These are phyloP conservation scores for Francoa sonchifolia DNA, from an alignment of 441 rosid genomes.

Conservation along the genomic window DNA sequence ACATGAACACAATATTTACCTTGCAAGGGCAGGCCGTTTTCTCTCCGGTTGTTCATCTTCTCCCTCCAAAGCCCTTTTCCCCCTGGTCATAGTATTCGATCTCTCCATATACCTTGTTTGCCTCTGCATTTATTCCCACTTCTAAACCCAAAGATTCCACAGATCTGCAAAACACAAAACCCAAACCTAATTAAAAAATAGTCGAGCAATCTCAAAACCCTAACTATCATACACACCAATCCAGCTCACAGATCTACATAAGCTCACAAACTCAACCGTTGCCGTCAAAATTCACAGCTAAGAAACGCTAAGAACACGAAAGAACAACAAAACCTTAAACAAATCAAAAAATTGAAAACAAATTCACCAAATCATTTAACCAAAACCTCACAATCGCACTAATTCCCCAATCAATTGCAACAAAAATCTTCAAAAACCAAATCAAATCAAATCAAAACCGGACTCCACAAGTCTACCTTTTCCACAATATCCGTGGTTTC, in stretches of 20 bases:
- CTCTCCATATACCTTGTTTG: slow-evolving; percentile 78
- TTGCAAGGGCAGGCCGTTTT: slow-evolving; percentile 89
- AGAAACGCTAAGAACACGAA: too few relatives aligned
- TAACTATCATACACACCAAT: not conserved
- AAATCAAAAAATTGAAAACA: too few relatives aligned
- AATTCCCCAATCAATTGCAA: too few relatives aligned
- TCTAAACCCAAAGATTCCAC: slow-evolving; percentile 24
- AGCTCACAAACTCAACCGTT: not conserved
- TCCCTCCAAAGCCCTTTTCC: slow-evolving; percentile 68
- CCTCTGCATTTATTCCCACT: slow-evolving; percentile 30
- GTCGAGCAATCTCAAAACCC: slow-evolving; percentile 1
- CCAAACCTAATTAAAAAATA: not conserved
- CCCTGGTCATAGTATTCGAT: slow-evolving; percentile 69
- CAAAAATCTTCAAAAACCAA: too few relatives aligned
- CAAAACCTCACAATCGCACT: too few relatives aligned
- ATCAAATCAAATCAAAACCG: too few relatives aligned
- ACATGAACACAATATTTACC: slow-evolving; percentile 21
- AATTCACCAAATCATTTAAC: not conserved
- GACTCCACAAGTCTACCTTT: too few relatives aligned
- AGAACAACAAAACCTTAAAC: too few relatives aligned
- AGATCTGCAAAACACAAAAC: slow-evolving; percentile 36
- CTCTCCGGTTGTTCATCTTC: slow-evolving; percentile 73
- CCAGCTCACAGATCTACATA: slow-evolving; percentile 1
- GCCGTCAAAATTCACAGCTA: not conserved
- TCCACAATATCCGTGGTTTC: too few relatives aligned